Evolutionary conservation across 768 basidiomycete genomes (phyloP).

Genomic region (Cubamyces lactineus): DNA sequence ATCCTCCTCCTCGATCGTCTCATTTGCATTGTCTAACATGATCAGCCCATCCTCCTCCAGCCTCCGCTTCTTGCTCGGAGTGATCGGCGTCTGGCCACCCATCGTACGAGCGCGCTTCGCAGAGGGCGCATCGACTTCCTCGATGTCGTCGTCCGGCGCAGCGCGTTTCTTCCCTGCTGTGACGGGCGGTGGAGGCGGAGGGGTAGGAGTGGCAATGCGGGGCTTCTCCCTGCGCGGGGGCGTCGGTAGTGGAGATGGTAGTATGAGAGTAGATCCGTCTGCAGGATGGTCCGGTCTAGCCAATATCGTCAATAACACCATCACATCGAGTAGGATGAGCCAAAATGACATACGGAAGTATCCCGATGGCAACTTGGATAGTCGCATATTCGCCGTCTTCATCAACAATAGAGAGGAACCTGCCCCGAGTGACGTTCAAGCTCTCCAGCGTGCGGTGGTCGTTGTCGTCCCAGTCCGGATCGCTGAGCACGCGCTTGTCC

Average conservation of each 20-base stretch:
- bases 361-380: slow-evolving; percentile 68
- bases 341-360: slow-evolving; percentile 60
- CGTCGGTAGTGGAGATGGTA: slow-evolving; percentile 66
- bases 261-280: slow-evolving; percentile 57
- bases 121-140: slow-evolving; percentile 45
- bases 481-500: slow-evolving; percentile 83
- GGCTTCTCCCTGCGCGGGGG: slow-evolving; percentile 48
- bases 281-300: slow-evolving; percentile 57
- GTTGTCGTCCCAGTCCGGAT: slow-evolving; percentile 96
- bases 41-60: slow-evolving; percentile 79
- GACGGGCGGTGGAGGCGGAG: slow-evolving; percentile 48
- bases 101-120: slow-evolving; percentile 53
- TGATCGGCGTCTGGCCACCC: slow-evolving; percentile 34
- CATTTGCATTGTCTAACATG: slow-evolving; percentile 61
- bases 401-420: slow-evolving; percentile 87
- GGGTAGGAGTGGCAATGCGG: slow-evolving; percentile 40
- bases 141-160: slow-evolving; percentile 55
- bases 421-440: slow-evolving; percentile 77
- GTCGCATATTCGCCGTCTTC: slow-evolving; percentile 81
- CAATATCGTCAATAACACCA: background rate
- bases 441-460: slow-evolving; percentile 78
- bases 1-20: slow-evolving; percentile 53
- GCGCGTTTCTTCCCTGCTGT: slow-evolving; percentile 51
- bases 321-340: background rate
- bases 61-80: slow-evolving; percentile 65